Evolutionary conservation across 345 rosid genomes (phyloP), one percentile per base, ranked within the genome.

Genomic region (Citrus cavaleriei): DNA sequence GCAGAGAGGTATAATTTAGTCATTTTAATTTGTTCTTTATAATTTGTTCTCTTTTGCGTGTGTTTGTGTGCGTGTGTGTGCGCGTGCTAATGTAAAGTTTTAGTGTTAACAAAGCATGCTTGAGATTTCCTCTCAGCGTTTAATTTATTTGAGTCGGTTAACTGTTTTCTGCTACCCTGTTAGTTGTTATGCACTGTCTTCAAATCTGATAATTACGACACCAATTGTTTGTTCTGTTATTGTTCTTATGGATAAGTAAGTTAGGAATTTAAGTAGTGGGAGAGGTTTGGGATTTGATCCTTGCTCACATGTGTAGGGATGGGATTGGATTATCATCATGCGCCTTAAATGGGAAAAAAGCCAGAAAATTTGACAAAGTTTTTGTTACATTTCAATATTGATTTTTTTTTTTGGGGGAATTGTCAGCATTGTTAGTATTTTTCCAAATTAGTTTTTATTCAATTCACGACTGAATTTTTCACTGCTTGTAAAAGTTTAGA

Each of bases 1-100:
- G 79, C 86, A 81, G 76, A 91, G 82, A 95, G 98, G 99, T 87
- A 61, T 78, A 46, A 10, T 55, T 70, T 61, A 7, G 40, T 67
- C 34, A 42, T 16, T 73, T 57, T 9, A 42, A 6, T 30, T 61
- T 70, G 18, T 67, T 34, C 13, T 34, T 64, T 2, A 5, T 14
- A 16, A 63, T 49, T 49, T 51, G 4, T 42, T 42, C 49, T 42
- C 49, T 3, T 10, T 42, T 42, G 49, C 16, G 4, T 42, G 49
- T 42, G 49, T 51, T 51, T 16, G 22, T 51, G 57, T 51, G 57
- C 0, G 7, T 12, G 49, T 51, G 18, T 4, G 21, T 16, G 57
- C 16, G 6, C 0, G 21, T 7, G 21, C 7, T 16, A 51, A 4
- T 51, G 57, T 51, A 4, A 51, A 51, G 57, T 13, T 51, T 9